These are phyloP conservation scores for Mycogone perniciosa DNA, from an alignment of 2,329 filamentous ascomycete species.

Conservation along the genomic window DNA sequence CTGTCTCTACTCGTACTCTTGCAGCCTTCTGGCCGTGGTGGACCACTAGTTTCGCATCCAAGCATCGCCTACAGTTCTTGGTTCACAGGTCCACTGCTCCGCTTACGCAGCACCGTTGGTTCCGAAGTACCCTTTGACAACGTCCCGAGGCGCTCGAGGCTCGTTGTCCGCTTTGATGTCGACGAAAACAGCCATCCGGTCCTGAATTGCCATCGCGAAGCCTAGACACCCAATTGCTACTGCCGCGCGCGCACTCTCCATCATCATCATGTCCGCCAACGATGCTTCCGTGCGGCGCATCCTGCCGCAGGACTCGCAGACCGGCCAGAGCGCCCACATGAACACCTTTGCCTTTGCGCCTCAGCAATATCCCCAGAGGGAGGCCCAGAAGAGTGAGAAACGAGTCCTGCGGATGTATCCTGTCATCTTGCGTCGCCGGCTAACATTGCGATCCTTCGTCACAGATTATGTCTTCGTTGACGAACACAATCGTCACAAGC, in stretches of 20 bases:
- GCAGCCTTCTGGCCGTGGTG: neutral
- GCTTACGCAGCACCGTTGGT: too few species aligned
- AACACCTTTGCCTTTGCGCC: conserved; percentile 72
- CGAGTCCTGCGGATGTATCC: neutral
- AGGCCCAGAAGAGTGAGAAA: conserved; percentile 75
- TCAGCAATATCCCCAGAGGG: conserved; percentile 48
- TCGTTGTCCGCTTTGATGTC: conserved; percentile 7
- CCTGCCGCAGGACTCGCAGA: conserved; percentile 51
- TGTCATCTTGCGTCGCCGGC: conserved; percentile 7
- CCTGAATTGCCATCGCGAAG: neutral
- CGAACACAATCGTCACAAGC: conserved; percentile 96
- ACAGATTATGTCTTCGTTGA: conserved; percentile 98
- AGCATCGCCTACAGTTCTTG: too few species aligned
- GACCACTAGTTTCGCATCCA: too few species aligned
- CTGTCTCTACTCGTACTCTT: neutral
- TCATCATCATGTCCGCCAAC: conserved; percentile 48
- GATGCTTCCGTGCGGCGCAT: conserved; percentile 56
- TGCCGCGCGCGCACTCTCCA: neutral
- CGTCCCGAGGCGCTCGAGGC: conserved; percentile 8
- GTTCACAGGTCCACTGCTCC: too few species aligned
- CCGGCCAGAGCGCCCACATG: conserved; percentile 48
- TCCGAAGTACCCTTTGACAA: neutral
- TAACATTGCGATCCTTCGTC: conserved; percentile 2
- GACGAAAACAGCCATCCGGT: conserved; percentile 2
- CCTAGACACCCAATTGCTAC: neutral